Evolutionary conservation across 1,284 basidiomycete species (phyloP), one percentile per base, ranked within the genome.

Genomic region (Rhizoctonia solani): DNA sequence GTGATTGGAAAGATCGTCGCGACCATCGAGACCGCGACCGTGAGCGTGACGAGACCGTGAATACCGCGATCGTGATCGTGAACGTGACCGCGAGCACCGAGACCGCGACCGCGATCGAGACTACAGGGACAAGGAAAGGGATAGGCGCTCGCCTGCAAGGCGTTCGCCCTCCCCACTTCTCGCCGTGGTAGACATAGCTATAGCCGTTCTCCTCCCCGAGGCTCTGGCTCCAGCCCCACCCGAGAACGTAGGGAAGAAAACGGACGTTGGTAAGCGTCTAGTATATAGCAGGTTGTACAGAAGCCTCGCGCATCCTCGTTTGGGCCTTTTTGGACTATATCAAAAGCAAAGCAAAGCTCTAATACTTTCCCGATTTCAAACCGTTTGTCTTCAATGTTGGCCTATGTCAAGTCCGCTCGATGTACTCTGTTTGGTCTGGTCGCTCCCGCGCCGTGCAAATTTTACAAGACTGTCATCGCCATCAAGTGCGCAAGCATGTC

Each of bases 101-200:
- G 21, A 67, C 44, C 81, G 83, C 70, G 82, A 84, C 71, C 80
- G 83, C 6, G 49, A 52, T 8, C 46, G 59, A 16, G 59, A 63
- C 44, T 19, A 61, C 56, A 83, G 87, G 68, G 78, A 82, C 70
- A 71, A 70, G 32, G 68, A 76, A 50, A 80, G 86, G 68, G 80
- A 88, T 66, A 86, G 88, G 79, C 89, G 87, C 68, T 88, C 88
- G 68, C 88, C 90, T 72, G 85, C 88, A 71, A 81, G 87, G 72
- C 82, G 82, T 27, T 52, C 47, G 21, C 59, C 54, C 42, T 61
- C 69, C 23, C 69, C 68, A 2, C 87, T 67, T 29, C n/a, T n/a
- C n/a, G n/a, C n/a, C 58, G 69, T 29, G 67, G 89, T 63, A 81
- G 84, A 74, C 72, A 71, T 41, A 90, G 88, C 78, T 88, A 90